Conservation (phyloP, 441 rosid genomes). For the Populus hybrid region DNA sequence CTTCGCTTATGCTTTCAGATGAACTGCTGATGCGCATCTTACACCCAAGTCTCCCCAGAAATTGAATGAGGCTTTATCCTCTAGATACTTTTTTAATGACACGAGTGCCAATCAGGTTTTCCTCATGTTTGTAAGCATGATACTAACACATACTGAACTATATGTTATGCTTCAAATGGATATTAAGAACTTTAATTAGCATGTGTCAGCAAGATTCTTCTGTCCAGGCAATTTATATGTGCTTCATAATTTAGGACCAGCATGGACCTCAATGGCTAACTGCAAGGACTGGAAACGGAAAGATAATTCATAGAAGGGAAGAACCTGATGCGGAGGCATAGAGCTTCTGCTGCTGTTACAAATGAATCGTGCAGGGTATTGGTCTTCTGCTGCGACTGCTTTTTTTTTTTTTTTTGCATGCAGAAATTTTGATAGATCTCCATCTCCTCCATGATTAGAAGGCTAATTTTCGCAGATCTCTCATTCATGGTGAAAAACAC, state of each 20-base stretch:
- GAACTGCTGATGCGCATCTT: not conserved
- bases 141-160: not conserved
- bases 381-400: conserved; percentile 11
- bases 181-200: not conserved
- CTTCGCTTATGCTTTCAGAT: not conserved
- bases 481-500: not conserved
- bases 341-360: not conserved
- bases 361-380: not conserved
- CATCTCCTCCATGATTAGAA: not conserved
- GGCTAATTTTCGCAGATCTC: conserved; percentile 11
- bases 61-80: not conserved
- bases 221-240: not conserved
- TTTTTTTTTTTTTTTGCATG: conserved; percentile 7
- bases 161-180: not conserved
- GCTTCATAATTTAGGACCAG: not conserved
- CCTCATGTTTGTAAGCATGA: not conserved
- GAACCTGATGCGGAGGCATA: not conserved
- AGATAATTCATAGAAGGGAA: not conserved
- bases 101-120: not conserved
- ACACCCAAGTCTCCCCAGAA: not conserved
- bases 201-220: not conserved
- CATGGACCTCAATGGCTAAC: conserved; percentile 9
- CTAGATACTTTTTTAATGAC: not conserved
- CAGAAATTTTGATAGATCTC: conserved; percentile 23
- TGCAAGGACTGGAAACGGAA: not conserved